Evolutionary conservation across 1,284 basidiomycete genomes (phyloP), one percentile per base, ranked within the genome.

Genomic region (Rhodotorula sp.): DNA sequence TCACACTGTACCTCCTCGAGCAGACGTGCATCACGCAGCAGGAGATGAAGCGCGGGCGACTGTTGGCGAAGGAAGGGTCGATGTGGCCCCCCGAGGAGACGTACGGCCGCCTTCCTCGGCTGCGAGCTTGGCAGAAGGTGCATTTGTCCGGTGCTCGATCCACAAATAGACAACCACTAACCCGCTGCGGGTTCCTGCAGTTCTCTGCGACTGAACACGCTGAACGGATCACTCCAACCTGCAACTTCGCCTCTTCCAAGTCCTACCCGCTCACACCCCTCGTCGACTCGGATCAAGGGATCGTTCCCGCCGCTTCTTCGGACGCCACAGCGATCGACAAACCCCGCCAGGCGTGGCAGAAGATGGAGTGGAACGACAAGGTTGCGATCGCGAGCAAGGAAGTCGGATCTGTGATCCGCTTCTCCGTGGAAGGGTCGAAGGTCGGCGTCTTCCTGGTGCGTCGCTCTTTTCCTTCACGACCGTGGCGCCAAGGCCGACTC

Each of bases 341-440:
- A 15, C 24, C 39, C 2, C n/a, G 11, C 1, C n/a, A 39, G 19
- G n/a, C 34, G 17, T 71, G 69, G 69, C 27, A 47, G 36, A 36
- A 32, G 19, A 29, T 63, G n/a, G 69, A 71, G 34, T 71, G 69
- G 66, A 71, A 71, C 54, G 66, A 54, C 29, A 67, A 71, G 51
- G 39, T 30, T 2, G 69, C 69, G 5, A 13, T 53, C 19, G 36
- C 34, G 15, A 53, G 62, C 1, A 29, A 24, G 22, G 39, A 53
- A 7, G 39, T 62, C 20, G 69, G 69, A 4, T n/a, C 36, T 0
- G 32, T 46, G n/a, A 32, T 64, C 17, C 32, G 48, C 4, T 71
- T 71, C 46, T 20, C 30, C 5, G 59, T 64, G 24, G 59, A 36
- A 11, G 69, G 69, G 4, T 54, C 66, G 19, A 54, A 53, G 36